phyloP scores from a whole-genome alignment of 2,329 filamentous ascomycete species.

The Chrysoporthe deuterocubensis region DNA sequence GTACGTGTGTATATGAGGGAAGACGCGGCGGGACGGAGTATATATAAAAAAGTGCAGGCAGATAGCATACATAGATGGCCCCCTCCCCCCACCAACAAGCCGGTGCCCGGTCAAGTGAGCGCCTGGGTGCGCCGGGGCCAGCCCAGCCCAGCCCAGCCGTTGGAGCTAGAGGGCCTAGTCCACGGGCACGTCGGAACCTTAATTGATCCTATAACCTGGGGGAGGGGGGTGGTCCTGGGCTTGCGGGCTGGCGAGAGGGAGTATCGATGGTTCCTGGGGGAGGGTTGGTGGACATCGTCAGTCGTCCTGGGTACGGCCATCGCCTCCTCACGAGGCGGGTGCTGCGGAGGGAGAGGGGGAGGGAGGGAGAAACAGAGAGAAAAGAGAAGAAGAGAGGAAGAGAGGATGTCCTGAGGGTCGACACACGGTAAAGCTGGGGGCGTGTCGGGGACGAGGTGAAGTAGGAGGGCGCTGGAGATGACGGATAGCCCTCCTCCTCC shows the following conservation, averaged over 20 bases:
- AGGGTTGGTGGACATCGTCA: too few relatives aligned
- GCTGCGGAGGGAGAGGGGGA: not conserved
- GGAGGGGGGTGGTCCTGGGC: too few relatives aligned
- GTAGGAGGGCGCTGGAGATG: not conserved
- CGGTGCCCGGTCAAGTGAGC: not conserved
- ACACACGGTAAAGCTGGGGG: not conserved
- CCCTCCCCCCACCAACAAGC: not conserved
- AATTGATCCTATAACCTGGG: not conserved
- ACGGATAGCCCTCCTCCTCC: not conserved
- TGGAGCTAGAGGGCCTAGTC: not conserved
- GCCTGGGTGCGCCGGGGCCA: not conserved
- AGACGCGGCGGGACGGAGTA: too few relatives aligned
- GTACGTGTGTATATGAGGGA: not conserved
- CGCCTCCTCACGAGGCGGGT: too few relatives aligned
- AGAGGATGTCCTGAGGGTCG: not conserved
- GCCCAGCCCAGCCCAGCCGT: slow-evolving; percentile 2
- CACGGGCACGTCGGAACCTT: not conserved
- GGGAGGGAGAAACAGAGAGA: not conserved
- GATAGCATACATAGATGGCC: not conserved
- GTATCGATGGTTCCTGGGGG: too few relatives aligned
- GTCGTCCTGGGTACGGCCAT: too few relatives aligned
- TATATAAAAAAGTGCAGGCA: too few relatives aligned
- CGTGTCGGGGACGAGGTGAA: not conserved
- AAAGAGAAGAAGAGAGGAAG: too few relatives aligned
- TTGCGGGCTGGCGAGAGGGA: too few relatives aligned